Conservation (phyloP, 2,329 filamentous ascomycete species). For the Fusarium compactum region DNA sequence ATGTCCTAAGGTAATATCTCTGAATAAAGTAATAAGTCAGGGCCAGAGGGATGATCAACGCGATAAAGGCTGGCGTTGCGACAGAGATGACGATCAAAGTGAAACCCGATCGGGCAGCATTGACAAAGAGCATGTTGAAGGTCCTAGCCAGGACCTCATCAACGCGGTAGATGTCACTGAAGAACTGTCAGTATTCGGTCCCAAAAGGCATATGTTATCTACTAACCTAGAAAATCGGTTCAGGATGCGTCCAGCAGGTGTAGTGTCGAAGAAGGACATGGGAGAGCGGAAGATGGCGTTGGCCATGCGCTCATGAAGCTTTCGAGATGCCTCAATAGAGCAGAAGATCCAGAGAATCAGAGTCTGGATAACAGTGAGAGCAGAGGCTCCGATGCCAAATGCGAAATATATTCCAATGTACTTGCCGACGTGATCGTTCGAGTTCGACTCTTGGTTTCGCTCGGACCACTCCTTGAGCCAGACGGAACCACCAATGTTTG, state of each 20-base stretch:
- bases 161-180: conserved; percentile 80
- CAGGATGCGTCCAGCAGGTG: conserved; percentile 93
- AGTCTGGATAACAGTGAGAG: conserved; percentile 89
- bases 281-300: conserved; percentile 96
- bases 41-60: conserved; percentile 83
- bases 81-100: conserved; percentile 88
- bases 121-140: conserved; percentile 96
- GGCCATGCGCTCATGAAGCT: conserved; percentile 97
- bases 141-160: conserved; percentile 95
- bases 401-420: conserved; percentile 97
- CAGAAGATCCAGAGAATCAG: conserved; percentile 99
- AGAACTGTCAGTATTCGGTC: conserved; percentile 42
- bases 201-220: background rate
- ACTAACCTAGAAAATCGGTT: conserved; percentile 93
- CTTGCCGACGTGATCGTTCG: conserved; percentile 83
- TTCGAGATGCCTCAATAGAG: conserved; percentile 97
- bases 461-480: conserved; percentile 98
- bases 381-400: conserved; percentile 88
- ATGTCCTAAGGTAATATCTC: conserved; percentile 95
- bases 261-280: conserved; percentile 99
- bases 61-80: conserved; percentile 82
- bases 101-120: conserved; percentile 79
- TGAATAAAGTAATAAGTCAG: conserved; percentile 92
- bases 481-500: conserved; percentile 84
- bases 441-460: conserved; percentile 73